Conservation (phyloP, 1,139 yeast genomes). For the Saccharomyces hybrid region DNA sequence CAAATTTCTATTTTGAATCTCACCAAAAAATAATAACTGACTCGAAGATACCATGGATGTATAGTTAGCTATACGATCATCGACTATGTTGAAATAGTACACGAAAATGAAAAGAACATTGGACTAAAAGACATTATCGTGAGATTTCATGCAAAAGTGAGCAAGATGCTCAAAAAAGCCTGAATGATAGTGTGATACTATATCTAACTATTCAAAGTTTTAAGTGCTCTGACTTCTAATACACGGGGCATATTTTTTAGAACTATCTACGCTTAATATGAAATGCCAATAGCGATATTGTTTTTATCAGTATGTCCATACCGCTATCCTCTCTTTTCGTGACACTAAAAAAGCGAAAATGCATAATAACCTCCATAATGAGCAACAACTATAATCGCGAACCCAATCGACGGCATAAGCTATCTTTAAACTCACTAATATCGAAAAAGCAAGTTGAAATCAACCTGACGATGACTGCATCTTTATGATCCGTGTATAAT, state of each 20-base stretch:
- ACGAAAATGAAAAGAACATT: not conserved
- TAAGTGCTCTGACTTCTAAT: not conserved
- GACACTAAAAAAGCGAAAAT: not conserved
- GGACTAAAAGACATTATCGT: not conserved
- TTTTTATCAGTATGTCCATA: not conserved
- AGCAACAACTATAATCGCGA: not conserved
- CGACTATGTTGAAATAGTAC: not conserved
- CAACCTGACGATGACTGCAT: slow-evolving; percentile 11
- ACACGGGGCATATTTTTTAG: not conserved
- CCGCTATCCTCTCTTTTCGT: not conserved
- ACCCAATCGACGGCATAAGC: not conserved
- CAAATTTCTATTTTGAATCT: not conserved
- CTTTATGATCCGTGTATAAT: slow-evolving; percentile 25
- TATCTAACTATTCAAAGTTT: not conserved
- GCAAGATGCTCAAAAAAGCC: not conserved
- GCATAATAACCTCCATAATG: not conserved
- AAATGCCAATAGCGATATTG: not conserved
- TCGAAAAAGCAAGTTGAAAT: not conserved
- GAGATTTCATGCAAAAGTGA: not conserved
- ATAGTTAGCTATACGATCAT: not conserved
- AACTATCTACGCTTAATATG: not conserved
- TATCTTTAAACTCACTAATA: not conserved
- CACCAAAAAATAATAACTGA: not conserved
- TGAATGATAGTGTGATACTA: not conserved
- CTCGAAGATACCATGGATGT: not conserved